These are phyloP conservation scores for Keithomyces neogunnii DNA, from an alignment of 2,329 filamentous ascomycete species.

Conservation along the genomic window DNA sequence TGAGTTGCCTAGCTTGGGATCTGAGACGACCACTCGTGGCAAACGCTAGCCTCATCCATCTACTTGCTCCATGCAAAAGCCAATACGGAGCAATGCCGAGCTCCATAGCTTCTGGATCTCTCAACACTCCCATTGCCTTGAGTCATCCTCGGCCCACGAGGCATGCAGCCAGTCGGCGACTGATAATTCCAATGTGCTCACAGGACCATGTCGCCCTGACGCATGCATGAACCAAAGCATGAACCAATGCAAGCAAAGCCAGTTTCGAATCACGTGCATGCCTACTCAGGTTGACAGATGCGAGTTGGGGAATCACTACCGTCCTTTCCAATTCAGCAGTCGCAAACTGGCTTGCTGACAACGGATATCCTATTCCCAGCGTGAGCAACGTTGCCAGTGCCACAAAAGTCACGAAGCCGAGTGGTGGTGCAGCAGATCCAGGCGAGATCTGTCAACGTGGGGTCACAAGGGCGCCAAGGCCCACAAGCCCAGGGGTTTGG, in stretches of 20 bases:
- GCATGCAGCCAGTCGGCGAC: too few species aligned
- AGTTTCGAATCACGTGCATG: neutral
- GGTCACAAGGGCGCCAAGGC: neutral
- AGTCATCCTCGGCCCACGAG: too few species aligned
- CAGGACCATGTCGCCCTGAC: too few species aligned
- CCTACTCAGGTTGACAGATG: too few species aligned
- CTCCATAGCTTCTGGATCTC: neutral
- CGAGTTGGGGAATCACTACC: too few species aligned
- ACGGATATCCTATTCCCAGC: neutral
- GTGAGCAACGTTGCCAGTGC: neutral
- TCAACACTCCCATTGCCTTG: too few species aligned
- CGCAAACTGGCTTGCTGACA: neutral
- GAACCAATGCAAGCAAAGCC: neutral
- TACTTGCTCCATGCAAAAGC: neutral
- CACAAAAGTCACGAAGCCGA: neutral
- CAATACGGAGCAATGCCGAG: constrained; percentile 1
- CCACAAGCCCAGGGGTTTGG: neutral
- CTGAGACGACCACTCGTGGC: constrained; percentile 3
- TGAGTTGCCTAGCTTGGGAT: constrained; percentile 1
- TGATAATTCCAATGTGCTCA: too few species aligned
- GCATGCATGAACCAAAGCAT: too few species aligned
- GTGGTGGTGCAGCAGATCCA: neutral
- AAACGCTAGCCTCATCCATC: constrained; percentile 1
- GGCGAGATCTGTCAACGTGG: constrained; percentile 4
- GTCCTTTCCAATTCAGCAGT: too few species aligned